These are phyloP conservation scores for Boletus fagicola DNA, from an alignment of 768 basidiomycete species.

Conservation along the genomic window DNA sequence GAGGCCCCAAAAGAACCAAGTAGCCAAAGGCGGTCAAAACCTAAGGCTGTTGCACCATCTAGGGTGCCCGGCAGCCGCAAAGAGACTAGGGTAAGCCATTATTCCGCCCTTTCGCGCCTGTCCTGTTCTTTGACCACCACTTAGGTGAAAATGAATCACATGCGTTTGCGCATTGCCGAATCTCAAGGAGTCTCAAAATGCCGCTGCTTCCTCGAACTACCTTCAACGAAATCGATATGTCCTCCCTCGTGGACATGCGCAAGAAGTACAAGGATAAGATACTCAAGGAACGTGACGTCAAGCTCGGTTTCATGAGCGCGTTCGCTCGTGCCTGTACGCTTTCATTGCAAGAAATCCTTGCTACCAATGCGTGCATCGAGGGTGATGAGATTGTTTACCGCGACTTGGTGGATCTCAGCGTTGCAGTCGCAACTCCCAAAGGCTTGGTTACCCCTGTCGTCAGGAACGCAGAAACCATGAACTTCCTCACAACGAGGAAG, in stretches of 20 bases:
- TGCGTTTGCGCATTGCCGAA: slow-evolving; percentile 96
- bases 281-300: slow-evolving; percentile 89
- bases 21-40: slow-evolving; percentile 35
- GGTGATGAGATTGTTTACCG: slow-evolving; percentile 91
- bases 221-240: slow-evolving; percentile 99
- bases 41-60: slow-evolving; percentile 32
- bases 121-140: neutral
- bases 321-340: slow-evolving; percentile 86
- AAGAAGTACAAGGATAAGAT: slow-evolving; percentile 90
- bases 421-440: slow-evolving; percentile 97
- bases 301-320: slow-evolving; percentile 97
- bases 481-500: slow-evolving; percentile 89
- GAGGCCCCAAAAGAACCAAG: slow-evolving; percentile 32
- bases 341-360: slow-evolving; percentile 91
- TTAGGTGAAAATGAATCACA: slow-evolving; percentile 97
- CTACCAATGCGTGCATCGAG: slow-evolving; percentile 93
- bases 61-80: slow-evolving; percentile 55
- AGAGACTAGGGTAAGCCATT: slow-evolving; percentile 74
- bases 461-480: slow-evolving; percentile 80
- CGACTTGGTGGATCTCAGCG: slow-evolving; percentile 90
- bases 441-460: slow-evolving; percentile 96
- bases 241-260: slow-evolving; percentile 89
- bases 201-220: slow-evolving; percentile 96
- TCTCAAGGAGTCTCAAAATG: slow-evolving; percentile 96
- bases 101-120: neutral